Base-by-base conservation (phyloP, 345 rosid genomes). In the Camelina sativa region DNA sequence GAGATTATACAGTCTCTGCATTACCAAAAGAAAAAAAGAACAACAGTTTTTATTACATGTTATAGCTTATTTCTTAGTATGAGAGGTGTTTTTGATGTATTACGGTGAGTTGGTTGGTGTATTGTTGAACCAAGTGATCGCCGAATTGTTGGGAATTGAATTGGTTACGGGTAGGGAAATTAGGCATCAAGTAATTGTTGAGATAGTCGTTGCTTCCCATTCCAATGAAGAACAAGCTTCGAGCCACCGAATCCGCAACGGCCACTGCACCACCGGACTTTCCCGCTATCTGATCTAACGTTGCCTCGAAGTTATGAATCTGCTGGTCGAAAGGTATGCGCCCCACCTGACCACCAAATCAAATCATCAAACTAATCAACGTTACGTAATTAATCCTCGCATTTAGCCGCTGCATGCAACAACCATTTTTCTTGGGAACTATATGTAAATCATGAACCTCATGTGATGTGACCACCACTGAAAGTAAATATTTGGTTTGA, bases 141-240 rank as follows among this genome's bases (percentile, higher is more conserved):
- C 97, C 96, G 56, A 52, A 95, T 65, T 95, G 98, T 16, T 78
- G 92, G 5, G 79, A 88, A 59, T 92, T 83, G 76, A 81, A 95
- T 56, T 86, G 92, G 60, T 82, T 90, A 46, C 77, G 59, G 6
- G 99, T 92, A 7, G 83, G 86, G 62, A 85, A 95, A 79, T 95
- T 92, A 11, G 99, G 98, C 99, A 95, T 90, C 65, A 95, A 92
- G 74, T 90, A 95, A 69, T 90, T 95, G 80, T 95, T 89, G 60
- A 92, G 88, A 77, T 95, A 95, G 82, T 95, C 99, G 76, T 95
- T 95, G 84, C 98, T 95, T 62, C 98, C 97, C 98, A 95, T 90
- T 57, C 99, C 98, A 0, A 92, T 84, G 73, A 92, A 92, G 81
- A 90, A 95, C 32, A 95, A 66, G 82, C 94, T 85, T 52, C 67